phyloP scores from a whole-genome alignment of 306 rosid species.

The Fragaria ananassa region DNA sequence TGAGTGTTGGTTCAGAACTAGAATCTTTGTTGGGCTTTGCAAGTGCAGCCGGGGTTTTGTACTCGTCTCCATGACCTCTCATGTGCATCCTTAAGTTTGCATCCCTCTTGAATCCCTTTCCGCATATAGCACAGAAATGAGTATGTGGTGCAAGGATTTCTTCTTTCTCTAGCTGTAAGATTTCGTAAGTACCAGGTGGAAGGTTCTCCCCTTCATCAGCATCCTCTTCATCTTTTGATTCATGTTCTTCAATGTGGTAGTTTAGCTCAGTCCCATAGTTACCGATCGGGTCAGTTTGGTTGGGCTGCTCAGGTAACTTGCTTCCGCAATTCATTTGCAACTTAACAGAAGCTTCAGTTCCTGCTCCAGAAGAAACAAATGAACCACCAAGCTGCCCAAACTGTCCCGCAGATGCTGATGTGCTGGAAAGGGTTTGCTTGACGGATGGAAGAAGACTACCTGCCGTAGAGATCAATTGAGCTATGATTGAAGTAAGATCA shows the following conservation, averaged over 20 bases:
- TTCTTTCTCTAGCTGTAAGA: conserved; percentile 87
- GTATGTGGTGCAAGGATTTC: conserved; percentile 99
- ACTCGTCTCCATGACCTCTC: conserved; percentile 98
- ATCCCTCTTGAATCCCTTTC: conserved; percentile 98
- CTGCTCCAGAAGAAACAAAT: conserved; percentile 40
- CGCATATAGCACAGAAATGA: conserved; percentile 93
- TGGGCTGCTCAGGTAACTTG: conserved; percentile 49
- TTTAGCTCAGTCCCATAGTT: conserved; percentile 48
- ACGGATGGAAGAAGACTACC: conserved; percentile 89
- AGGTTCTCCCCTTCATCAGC: conserved; percentile 88
- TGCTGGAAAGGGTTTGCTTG: conserved; percentile 47
- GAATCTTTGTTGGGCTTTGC: conserved; percentile 81
- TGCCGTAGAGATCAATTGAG: conserved; percentile 88
- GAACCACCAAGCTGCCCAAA: conserved; percentile 46
- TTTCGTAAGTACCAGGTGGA: conserved; percentile 90
- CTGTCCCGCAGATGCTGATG: conserved; percentile 44
- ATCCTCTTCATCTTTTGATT: conserved; percentile 86
- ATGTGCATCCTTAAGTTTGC: conserved; percentile 98
- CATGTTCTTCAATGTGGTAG: conserved; percentile 66
- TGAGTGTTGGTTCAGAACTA: conserved; percentile 56
- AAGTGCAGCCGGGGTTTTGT: conserved; percentile 96
- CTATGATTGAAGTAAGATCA: conserved; percentile 84
- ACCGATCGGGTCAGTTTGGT: conserved; percentile 37
- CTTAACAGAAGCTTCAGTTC: conserved; percentile 29
- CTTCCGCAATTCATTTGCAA: conserved; percentile 38